Conservation (phyloP, 2,329 filamentous ascomycete species). For the Nigrograna mackinnonii region DNA sequence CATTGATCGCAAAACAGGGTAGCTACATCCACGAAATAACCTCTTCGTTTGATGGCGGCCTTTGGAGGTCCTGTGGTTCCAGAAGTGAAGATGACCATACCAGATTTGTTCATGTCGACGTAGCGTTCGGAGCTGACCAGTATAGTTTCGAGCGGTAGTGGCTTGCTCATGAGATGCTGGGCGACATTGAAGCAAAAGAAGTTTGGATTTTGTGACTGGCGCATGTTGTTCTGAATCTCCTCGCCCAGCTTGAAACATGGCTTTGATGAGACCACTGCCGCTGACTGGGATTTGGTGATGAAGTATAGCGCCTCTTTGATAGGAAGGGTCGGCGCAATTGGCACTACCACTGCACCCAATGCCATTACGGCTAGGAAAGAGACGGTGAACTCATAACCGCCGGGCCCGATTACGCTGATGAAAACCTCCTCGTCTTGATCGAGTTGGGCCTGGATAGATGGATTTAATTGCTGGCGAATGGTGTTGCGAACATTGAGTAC, state of each 20-base stretch:
- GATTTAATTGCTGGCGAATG: too few relatives aligned
- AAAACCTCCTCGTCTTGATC: constrained; percentile 32
- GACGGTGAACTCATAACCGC: constrained; percentile 48
- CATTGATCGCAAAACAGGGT: not conserved
- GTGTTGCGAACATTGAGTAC: too few relatives aligned
- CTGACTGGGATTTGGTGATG: too few relatives aligned
- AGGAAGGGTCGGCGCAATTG: not conserved
- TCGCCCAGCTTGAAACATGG: not conserved
- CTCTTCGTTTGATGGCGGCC: constrained; percentile 41
- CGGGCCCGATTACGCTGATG: constrained; percentile 42
- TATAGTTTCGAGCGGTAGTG: not conserved
- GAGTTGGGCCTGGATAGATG: too few relatives aligned
- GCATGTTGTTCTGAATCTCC: not conserved
- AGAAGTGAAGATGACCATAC: constrained; percentile 46
- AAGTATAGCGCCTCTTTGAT: too few relatives aligned
- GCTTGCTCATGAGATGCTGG: not conserved
- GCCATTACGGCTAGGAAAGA: constrained; percentile 39
- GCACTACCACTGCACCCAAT: not conserved
- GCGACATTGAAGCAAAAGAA: too few relatives aligned
- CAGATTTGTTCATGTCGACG: constrained; percentile 35
- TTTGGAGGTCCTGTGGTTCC: constrained; percentile 46
- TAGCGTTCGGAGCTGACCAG: constrained; percentile 17
- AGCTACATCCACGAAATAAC: constrained; percentile 20
- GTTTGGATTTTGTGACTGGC: too few relatives aligned
- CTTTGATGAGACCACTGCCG: not conserved